These are phyloP conservation scores for Crithidia fasciculata DNA, from an alignment of 208 protist genomes.

Conservation along the genomic window DNA sequence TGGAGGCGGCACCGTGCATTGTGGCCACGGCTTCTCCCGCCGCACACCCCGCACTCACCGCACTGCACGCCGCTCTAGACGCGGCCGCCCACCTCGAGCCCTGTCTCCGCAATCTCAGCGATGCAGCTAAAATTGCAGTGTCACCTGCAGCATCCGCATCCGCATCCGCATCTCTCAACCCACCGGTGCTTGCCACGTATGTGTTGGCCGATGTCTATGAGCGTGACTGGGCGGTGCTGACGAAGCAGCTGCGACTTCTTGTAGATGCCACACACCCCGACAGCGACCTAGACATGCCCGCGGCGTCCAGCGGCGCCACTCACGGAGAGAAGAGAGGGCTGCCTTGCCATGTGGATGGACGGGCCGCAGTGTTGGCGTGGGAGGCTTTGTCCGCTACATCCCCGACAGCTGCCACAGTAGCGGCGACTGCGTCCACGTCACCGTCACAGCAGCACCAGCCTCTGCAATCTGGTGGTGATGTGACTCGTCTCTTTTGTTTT, in stretches of 20 bases:
- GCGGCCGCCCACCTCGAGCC: conserved; percentile 20
- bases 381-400: neutral
- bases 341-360: neutral
- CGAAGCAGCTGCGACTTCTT: conserved; percentile 17
- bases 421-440: neutral
- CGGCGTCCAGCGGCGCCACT: too few relatives aligned
- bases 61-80: conserved; percentile 15
- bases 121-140: neutral
- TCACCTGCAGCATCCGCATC: neutral
- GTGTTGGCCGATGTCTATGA: conserved; percentile 3
- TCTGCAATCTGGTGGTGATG: neutral
- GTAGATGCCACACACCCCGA: conserved; percentile 13
- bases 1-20: too few relatives aligned
- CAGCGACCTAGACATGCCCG: neutral
- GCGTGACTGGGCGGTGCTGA: conserved; percentile 15
- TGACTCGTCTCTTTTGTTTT: conserved; percentile 11
- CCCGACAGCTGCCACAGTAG: neutral
- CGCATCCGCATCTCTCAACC: neutral
- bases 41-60: conserved; percentile 11
- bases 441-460: neutral
- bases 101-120: neutral
- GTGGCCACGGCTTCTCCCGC: neutral
- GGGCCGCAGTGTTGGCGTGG: conserved; percentile 7
- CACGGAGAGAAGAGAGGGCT: neutral
- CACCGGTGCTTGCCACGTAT: neutral